phyloP scores from a whole-genome alignment of 768 basidiomycete species.

The Boletus coccyginus region DNA sequence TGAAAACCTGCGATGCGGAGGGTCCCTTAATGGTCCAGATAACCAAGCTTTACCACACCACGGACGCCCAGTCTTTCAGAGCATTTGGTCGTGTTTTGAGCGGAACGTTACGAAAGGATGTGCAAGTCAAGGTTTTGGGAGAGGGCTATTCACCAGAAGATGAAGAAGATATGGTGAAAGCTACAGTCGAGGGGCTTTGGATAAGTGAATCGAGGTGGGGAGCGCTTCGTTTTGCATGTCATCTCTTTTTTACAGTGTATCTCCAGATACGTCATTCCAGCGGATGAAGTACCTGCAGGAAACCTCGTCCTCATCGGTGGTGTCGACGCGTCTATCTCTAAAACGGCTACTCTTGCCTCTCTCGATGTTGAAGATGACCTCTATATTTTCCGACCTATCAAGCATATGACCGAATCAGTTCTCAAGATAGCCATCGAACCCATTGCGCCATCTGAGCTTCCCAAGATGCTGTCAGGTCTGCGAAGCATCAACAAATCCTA shows the following conservation, averaged over 20 bases:
- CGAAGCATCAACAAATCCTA: constrained; percentile 98
- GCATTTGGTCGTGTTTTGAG: constrained; percentile 94
- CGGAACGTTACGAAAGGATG: constrained; percentile 82
- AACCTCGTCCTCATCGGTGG: constrained; percentile 93
- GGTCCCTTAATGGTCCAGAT: constrained; percentile 93
- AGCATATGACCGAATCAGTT: constrained; percentile 95
- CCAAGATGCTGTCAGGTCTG: constrained; percentile 97
- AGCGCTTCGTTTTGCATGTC: neutral
- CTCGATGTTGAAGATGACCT: constrained; percentile 79
- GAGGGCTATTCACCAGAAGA: constrained; percentile 99
- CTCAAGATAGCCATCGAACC: constrained; percentile 98
- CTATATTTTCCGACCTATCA: constrained; percentile 93
- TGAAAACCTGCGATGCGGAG: constrained; percentile 79
- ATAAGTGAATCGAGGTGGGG: constrained; percentile 84
- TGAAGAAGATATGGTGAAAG: constrained; percentile 95
- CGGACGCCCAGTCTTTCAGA: constrained; percentile 94
- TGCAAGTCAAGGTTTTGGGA: constrained; percentile 91
- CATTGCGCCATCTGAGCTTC: constrained; percentile 94
- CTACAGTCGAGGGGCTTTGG: constrained; percentile 83
- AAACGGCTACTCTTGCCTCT: constrained; percentile 86
- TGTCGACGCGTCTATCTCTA: constrained; percentile 91
- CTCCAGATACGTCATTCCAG: constrained; percentile 82
- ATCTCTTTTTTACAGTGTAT: constrained; percentile 1
- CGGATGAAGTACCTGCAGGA: constrained; percentile 85
- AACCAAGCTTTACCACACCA: constrained; percentile 93